These are phyloP conservation scores for Dendrocalamus latiflorus DNA, from an alignment of 202 grass and related monocot species.

Conservation along the genomic window DNA sequence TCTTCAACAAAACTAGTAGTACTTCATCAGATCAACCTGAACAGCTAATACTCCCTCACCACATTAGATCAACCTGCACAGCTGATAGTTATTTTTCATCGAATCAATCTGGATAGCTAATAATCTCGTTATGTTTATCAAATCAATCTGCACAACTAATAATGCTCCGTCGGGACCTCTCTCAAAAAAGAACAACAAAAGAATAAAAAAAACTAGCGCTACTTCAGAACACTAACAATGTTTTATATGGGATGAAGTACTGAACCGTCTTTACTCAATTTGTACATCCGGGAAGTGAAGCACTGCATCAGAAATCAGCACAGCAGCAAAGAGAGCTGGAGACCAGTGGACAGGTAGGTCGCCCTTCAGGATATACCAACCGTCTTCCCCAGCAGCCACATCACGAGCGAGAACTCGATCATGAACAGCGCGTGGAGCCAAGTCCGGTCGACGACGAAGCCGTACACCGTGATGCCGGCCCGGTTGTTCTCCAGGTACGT, in stretches of 20 bases:
- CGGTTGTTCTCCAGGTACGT: conserved; percentile 96
- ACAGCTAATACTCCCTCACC: background rate
- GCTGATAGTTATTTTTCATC: background rate
- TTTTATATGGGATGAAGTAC: background rate
- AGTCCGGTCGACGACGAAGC: conserved; percentile 74
- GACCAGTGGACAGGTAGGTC: background rate
- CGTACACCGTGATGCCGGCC: conserved; percentile 79
- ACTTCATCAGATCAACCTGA: background rate
- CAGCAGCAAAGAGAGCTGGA: background rate
- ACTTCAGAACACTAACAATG: no score
- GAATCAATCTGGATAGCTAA: background rate
- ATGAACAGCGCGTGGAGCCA: conserved; percentile 91
- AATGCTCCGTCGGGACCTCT: background rate
- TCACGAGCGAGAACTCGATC: conserved; percentile 85
- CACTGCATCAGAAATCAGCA: background rate
- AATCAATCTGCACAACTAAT: background rate
- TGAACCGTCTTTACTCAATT: background rate
- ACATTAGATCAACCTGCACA: background rate
- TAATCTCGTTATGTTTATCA: background rate
- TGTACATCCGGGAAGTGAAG: conserved; percentile 1
- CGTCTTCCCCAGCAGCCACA: conserved; percentile 93
- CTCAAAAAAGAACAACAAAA: background rate
- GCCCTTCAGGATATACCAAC: conserved; percentile 47
- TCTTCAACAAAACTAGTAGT: background rate
- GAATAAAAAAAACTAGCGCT: background rate